Base-by-base conservation (phyloP, 2,329 filamentous ascomycete genomes). In the Fusarium sp. region DNA sequence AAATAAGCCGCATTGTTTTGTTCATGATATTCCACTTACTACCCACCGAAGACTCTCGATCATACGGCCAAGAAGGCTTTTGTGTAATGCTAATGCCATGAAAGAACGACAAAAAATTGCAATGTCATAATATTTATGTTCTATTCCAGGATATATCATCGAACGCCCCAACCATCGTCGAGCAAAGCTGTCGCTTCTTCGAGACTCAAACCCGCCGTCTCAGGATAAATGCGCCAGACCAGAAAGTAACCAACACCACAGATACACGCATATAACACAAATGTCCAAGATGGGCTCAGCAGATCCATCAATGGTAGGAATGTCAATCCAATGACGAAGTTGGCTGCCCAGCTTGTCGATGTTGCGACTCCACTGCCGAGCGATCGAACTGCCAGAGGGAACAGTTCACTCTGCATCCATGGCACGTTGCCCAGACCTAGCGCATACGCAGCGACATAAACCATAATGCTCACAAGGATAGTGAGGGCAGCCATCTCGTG, bases 361-460 rank as follows among this genome's bases (percentile, higher is more conserved):
- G 95, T 95, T 4, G 92, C 88, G 10, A 94, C 80, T 1, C 91
- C 91, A 64, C 91, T 93, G 33, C 93, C 93, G 4, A 94, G 82
- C 9, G 91, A 91, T 54, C 93, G 90, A 49, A 94, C 92, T 35
- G 87, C 86, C 52, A 95, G 85, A 2, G 94, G 93, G 78, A 98
- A 98, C 37, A 97, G 88, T 83, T 98, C 95, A 75, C 92, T 94
- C 83, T 97, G 95, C 87, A 97, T 95, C 95, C 95, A 98, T 1
- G 95, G 95, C 6, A 98, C 94, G 76, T 94, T 97, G 14, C 95
- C 95, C 5, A 98, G 86, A 5, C 95, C 95, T 4, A 95, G 85
- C 3, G 95, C 95, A 79, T 97, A 98, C 2, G 92, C 87, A 14
- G 93, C 92, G 4, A 97, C 94, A 80, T 97, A 98, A 12, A 94